Conservation (phyloP, 352 stramenopile species). For the Phytophthora pinifolia region DNA sequence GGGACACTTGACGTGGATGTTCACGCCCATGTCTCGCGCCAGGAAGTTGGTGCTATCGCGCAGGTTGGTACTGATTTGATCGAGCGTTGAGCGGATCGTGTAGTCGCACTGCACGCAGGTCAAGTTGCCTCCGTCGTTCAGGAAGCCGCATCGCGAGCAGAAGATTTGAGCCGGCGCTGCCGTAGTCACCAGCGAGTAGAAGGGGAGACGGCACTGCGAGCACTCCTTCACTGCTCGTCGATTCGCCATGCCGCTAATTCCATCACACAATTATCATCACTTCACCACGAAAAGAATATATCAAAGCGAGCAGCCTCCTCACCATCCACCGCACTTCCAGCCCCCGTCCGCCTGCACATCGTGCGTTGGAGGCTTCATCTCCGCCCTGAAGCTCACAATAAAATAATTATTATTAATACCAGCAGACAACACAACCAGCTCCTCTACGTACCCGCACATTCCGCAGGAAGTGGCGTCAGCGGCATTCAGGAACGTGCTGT, state of each 20-base stretch:
- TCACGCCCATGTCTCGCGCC: conserved; percentile 78
- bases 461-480: conserved; percentile 51
- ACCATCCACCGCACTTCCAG: conserved; percentile 80
- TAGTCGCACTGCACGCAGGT: conserved; percentile 77
- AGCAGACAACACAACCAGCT: background rate
- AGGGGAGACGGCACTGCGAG: conserved; percentile 52
- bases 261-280: background rate
- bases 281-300: background rate
- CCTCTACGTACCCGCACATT: conserved; percentile 64
- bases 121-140: conserved; percentile 69
- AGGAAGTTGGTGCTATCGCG: conserved; percentile 81
- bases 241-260: conserved; percentile 52
- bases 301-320: conserved; percentile 4
- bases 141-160: conserved; percentile 70
- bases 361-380: conserved; percentile 66
- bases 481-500: conserved; percentile 73
- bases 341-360: conserved; percentile 66
- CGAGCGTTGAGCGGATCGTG: conserved; percentile 71
- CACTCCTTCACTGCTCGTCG: conserved; percentile 65
- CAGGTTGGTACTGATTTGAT: conserved; percentile 72
- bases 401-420: background rate
- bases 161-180: conserved; percentile 74
- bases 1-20: conserved; percentile 85
- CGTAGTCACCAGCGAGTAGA: conserved; percentile 69
- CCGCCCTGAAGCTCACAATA: conserved; percentile 28